These are phyloP conservation scores for Trichocomaceae sp. DNA, from an alignment of 2,329 filamentous ascomycete genomes.

Conservation along the genomic window DNA sequence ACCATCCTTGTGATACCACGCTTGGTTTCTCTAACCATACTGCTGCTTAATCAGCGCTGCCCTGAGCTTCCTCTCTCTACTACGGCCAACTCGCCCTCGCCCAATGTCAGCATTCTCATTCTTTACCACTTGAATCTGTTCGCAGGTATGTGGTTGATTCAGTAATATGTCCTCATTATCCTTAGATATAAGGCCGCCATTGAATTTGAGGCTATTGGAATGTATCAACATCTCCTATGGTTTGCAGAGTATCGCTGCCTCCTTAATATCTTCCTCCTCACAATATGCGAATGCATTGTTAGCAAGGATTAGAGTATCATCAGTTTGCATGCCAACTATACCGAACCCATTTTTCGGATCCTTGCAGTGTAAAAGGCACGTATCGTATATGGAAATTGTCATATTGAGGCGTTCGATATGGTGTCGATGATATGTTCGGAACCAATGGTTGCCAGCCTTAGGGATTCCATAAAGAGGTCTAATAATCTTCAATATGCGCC, in stretches of 20 bases:
- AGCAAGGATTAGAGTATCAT: neutral
- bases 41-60: too few relatives aligned
- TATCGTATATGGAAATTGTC: neutral
- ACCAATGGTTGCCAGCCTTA: constrained; percentile 2
- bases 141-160: too few relatives aligned
- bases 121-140: too few relatives aligned
- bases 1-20: too few relatives aligned
- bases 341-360: neutral
- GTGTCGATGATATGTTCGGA: neutral
- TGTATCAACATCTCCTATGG: too few relatives aligned
- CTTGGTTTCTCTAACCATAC: too few relatives aligned
- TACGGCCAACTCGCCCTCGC: too few relatives aligned
- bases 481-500: neutral
- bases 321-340: neutral
- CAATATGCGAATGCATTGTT: neutral
- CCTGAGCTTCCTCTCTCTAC: too few relatives aligned
- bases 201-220: too few relatives aligned
- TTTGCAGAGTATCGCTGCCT: neutral
- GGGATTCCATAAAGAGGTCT: neutral
- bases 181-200: too few relatives aligned
- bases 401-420: neutral
- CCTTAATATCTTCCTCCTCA: neutral
- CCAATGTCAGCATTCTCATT: too few relatives aligned
- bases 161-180: too few relatives aligned
- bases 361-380: neutral